These are phyloP conservation scores for Cinnamomum micranthum DNA, from an alignment of 164 flowering plant species.

Conservation along the genomic window DNA sequence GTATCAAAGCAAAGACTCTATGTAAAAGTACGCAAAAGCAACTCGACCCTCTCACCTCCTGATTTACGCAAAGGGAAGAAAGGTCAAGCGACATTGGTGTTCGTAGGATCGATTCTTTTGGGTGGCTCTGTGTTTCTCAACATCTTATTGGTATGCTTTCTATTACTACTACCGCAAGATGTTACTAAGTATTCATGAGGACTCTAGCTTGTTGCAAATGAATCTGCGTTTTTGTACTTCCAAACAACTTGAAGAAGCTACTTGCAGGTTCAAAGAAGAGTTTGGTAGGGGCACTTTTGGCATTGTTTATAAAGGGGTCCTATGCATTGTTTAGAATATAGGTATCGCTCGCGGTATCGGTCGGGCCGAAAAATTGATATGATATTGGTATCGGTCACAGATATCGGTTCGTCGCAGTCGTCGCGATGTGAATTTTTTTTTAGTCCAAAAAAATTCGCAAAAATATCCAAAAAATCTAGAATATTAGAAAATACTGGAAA, in stretches of 20 bases:
- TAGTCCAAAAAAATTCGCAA: no score
- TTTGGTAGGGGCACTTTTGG: constrained; percentile 16
- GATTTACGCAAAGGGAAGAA: background rate
- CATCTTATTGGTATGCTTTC: background rate
- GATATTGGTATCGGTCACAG: no score
- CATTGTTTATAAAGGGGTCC: constrained; percentile 15
- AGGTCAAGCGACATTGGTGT: background rate
- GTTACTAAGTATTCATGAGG: background rate
- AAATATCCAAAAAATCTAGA: no score
- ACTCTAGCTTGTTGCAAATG: background rate
- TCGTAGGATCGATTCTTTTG: constrained; percentile 6
- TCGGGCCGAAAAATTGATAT: no score
- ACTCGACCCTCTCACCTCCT: background rate
- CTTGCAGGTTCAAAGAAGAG: constrained; percentile 18
- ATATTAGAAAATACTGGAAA: no score
- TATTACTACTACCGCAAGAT: background rate
- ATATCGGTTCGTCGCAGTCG: no score
- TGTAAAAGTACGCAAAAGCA: constrained; percentile 26
- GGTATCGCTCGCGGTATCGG: no score
- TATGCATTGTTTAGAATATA: no score
- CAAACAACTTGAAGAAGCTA: constrained; percentile 22
- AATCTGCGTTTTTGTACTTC: constrained; percentile 14
- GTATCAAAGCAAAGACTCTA: constrained; percentile 19
- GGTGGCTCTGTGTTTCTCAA: constrained; percentile 10
- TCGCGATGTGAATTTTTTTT: no score